Evolutionary conservation across 2,329 filamentous ascomycete species (phyloP), one percentile per base, ranked within the genome.

Genomic region (Colletotrichum lentis): DNA sequence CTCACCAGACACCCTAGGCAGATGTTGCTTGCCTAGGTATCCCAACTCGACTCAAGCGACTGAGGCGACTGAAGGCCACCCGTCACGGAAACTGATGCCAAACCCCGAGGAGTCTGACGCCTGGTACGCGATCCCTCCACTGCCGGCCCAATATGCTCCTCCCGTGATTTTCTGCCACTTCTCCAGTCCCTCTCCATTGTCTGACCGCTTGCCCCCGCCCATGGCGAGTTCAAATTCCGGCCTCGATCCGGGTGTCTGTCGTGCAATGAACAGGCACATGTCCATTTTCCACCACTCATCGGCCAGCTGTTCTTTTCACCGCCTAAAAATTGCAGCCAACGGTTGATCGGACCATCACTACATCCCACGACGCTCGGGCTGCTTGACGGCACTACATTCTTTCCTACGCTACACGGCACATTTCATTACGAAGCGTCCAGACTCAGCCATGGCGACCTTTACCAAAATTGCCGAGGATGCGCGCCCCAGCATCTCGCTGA

Each of bases 391-490:
- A 39, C 31, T 35, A 35, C 31, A 35, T 10, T 35, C 8, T 7
- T 35, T 10, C 53, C 27, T 39, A 57, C 35, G 46, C 35, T 4
- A 44, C 37, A 18, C 39, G 14, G 18, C 43, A 39, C 62, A 5
- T 35, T 35, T 35, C 7, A 10, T 35, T 1, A 10, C 31, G 31
- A 35, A 35, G 31, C 22, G 41, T 22, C 47, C 52, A 35, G 14
- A 43, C 41, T 37, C 63, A 69, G 78, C 57, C 60, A 93, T 93
- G 91, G 88, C 91, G 11, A 91, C 88, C 54, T 93, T 92, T 75
- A 93, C 91, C 27, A 87, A 86, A 74, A 86, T 92, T 71, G 74
- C 80, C 11, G 87, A 88, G 64, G 82, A 83, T 71, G 86, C 90
- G 72, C 84, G 80, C 68, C 85, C 91, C 54, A 85, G 84, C 71